Conservation (phyloP, 768 basidiomycete genomes). For the Coprinellus micaceus region DNA sequence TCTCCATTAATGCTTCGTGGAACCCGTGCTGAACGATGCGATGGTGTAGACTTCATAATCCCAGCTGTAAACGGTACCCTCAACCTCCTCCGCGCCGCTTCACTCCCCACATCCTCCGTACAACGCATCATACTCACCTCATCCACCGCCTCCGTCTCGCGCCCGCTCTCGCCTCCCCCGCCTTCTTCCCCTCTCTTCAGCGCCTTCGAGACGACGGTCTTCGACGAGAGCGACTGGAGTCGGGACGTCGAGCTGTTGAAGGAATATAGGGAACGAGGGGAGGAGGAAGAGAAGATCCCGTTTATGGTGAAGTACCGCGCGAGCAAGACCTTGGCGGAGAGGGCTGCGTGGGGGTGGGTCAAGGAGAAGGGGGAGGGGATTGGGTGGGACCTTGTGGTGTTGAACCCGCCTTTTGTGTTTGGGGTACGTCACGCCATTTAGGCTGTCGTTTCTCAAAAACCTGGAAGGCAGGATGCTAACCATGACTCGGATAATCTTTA, state of each 20-base stretch:
- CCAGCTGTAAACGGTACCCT: slow-evolving; percentile 69
- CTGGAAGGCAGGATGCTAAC: too few relatives aligned
- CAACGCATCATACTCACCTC: slow-evolving; percentile 64
- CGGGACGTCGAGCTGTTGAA: slow-evolving; percentile 40
- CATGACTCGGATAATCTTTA: too few relatives aligned
- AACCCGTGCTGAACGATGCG: neutral
- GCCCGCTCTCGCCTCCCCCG: slow-evolving; percentile 15
- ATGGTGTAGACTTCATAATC: slow-evolving; percentile 46
- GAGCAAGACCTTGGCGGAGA: slow-evolving; percentile 59
- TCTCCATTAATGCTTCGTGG: neutral
- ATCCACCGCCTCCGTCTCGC: slow-evolving; percentile 47
- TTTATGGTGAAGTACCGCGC: slow-evolving; percentile 47
- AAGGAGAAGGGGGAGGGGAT: slow-evolving; percentile 34
- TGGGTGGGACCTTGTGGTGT: slow-evolving; percentile 49
- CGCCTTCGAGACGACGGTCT: slow-evolving; percentile 14
- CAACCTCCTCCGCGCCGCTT: slow-evolving; percentile 50
- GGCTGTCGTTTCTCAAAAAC: neutral
- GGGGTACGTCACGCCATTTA: slow-evolving; percentile 21
- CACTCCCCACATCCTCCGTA: slow-evolving; percentile 34
- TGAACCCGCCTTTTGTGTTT: slow-evolving; percentile 51
- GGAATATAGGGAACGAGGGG: too few relatives aligned
- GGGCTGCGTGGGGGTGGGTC: slow-evolving; percentile 43
- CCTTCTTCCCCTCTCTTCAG: too few relatives aligned
- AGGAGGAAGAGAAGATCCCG: slow-evolving; percentile 33
- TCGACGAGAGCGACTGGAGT: slow-evolving; percentile 60